These are phyloP conservation scores for Eruca vesicaria DNA, from an alignment of 441 rosid genomes.

Conservation along the genomic window DNA sequence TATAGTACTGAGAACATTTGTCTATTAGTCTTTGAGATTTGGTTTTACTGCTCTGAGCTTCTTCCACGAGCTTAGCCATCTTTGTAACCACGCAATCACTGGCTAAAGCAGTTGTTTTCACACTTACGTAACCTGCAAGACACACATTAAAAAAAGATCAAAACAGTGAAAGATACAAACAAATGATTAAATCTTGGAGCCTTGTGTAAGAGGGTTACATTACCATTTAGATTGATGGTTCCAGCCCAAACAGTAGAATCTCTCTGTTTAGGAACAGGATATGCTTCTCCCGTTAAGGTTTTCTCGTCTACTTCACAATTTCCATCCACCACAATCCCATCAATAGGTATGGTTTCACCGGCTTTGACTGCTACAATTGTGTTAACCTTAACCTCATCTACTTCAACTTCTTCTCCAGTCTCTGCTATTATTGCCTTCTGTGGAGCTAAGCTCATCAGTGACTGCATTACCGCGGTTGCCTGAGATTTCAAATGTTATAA, in stretches of 20 bases:
- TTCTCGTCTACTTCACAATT: constrained; percentile 86
- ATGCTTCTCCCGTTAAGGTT: constrained; percentile 85
- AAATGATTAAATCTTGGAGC: not conserved
- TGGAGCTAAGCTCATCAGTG: constrained; percentile 83
- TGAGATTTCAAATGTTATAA: constrained; percentile 26
- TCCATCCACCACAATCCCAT: constrained; percentile 83
- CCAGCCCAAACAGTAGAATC: constrained; percentile 89
- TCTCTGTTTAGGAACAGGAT: constrained; percentile 70
- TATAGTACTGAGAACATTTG: constrained; percentile 66
- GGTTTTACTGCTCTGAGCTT: constrained; percentile 82
- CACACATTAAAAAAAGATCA: not conserved
- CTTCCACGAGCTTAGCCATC: constrained; percentile 91
- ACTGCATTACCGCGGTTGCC: too few relatives aligned
- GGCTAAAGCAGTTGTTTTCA: constrained; percentile 79
- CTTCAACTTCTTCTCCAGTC: constrained; percentile 82
- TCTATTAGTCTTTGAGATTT: constrained; percentile 74
- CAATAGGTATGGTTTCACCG: constrained; percentile 84
- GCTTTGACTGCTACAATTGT: constrained; percentile 76
- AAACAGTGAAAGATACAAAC: not conserved
- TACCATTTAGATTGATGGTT: constrained; percentile 82
- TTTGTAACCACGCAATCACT: constrained; percentile 81
- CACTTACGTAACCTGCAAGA: constrained; percentile 59
- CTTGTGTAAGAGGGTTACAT: not conserved
- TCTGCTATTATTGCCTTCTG: constrained; percentile 77
- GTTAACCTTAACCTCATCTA: constrained; percentile 59